Evolutionary conservation across 2,329 filamentous ascomycete genomes (phyloP).

Genomic region (Paecilomyces sp.): DNA sequence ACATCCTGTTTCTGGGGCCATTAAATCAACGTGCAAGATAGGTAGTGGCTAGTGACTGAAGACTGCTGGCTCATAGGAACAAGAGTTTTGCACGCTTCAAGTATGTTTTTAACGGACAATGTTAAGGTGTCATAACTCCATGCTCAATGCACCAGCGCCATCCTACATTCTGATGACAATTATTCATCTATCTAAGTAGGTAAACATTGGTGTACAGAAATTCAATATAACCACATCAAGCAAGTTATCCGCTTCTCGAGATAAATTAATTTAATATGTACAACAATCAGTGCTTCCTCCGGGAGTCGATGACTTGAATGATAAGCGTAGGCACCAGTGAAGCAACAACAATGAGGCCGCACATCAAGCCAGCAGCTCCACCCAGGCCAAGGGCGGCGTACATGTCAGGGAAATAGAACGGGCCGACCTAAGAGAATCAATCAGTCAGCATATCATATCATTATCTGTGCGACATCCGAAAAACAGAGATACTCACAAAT

Average conservation of each 20-base stretch:
- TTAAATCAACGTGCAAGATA: too few relatives aligned
- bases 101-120: too few relatives aligned
- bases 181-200: too few relatives aligned
- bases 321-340: neutral
- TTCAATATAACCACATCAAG: neutral
- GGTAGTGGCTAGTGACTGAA: too few relatives aligned
- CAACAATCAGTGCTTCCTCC: neutral
- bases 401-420: neutral
- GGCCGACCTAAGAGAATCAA: neutral
- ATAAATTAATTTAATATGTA: neutral
- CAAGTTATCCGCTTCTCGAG: neutral
- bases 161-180: too few relatives aligned
- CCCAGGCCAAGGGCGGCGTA: neutral
- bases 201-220: too few relatives aligned
- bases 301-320: neutral
- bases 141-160: too few relatives aligned
- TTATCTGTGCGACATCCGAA: neutral
- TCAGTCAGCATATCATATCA: neutral
- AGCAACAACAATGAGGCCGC: neutral
- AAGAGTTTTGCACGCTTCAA: too few relatives aligned
- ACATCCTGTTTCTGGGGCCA: too few relatives aligned
- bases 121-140: too few relatives aligned
- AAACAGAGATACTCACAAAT: neutral
- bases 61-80: too few relatives aligned
- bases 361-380: neutral